Percentiles rank a stretch among this genome's conserved stretches.
Conservation (phyloP, 805 yeast genomes). For the Zygoascus bituminiphila region DNA sequence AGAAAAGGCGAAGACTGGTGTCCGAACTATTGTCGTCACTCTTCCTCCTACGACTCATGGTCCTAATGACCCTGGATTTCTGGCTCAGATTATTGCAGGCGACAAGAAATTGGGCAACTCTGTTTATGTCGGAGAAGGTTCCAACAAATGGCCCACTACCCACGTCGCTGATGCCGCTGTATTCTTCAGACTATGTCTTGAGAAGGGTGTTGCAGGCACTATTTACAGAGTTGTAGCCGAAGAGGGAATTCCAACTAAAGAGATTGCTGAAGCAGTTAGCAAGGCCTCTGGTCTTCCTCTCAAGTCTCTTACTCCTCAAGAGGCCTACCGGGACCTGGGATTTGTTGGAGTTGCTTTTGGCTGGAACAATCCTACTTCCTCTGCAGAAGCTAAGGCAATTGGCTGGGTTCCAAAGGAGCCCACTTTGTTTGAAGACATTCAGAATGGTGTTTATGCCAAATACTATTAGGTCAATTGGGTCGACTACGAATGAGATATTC, state of each 20-base stretch:
- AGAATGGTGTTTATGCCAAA: neutral
- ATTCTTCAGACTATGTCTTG: conserved; percentile 24
- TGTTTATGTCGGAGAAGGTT: conserved; percentile 32
- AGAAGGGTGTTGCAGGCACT: conserved; percentile 22
- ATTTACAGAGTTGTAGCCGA: conserved; percentile 25
- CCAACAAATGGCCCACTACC: conserved; percentile 29
- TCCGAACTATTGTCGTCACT: conserved; percentile 24
- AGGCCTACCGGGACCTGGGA: neutral
- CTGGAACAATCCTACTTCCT: neutral
- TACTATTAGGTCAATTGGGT: no score
- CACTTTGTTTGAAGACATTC: conserved; percentile 5
- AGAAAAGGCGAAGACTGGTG: conserved; percentile 24
- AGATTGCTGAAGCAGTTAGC: conserved; percentile 26
- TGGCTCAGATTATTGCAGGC: conserved; percentile 14
- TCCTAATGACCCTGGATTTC: conserved; percentile 25
- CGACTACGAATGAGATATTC: no score
- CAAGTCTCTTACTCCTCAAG: neutral
- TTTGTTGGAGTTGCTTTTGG: neutral
- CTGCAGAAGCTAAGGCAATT: conserved; percentile 7
- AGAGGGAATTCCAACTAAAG: conserved; percentile 18
- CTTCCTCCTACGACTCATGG: conserved; percentile 34
- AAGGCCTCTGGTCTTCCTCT: conserved; percentile 3
- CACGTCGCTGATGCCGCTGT: conserved; percentile 30
- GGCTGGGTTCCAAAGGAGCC: conserved; percentile 7
- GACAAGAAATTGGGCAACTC: conserved; percentile 25